phyloP scores from a whole-genome alignment of 257 asterid species.

The Lycium ferocissimum region DNA sequence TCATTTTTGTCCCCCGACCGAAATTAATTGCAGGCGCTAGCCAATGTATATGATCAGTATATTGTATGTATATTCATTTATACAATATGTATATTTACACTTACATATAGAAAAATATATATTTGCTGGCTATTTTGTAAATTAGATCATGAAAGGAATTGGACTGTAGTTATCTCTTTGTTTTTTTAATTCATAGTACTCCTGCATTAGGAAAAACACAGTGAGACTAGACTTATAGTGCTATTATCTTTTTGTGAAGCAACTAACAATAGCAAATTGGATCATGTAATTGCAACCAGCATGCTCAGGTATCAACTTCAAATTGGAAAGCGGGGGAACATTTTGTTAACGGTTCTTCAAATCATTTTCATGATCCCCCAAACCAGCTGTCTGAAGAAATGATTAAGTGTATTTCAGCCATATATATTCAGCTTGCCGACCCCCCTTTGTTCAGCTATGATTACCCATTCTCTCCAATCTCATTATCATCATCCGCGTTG shows the following conservation, averaged over 20 bases:
- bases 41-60: too few species aligned
- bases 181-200: too few species aligned
- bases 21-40: too few species aligned
- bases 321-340: constrained; percentile 43
- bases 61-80: too few species aligned
- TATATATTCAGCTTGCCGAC: constrained; percentile 70
- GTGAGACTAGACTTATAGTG: neutral
- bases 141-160: too few species aligned
- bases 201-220: neutral
- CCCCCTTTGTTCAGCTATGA: constrained; percentile 54
- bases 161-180: neutral
- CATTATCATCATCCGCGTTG: constrained; percentile 48
- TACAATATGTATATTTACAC: too few species aligned
- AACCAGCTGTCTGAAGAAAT: constrained; percentile 86
- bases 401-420: constrained; percentile 80
- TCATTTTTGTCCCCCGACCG: too few species aligned
- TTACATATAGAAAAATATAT: too few species aligned
- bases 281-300: constrained; percentile 46
- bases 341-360: constrained; percentile 40
- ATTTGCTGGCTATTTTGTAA: too few species aligned
- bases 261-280: neutral
- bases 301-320: constrained; percentile 47
- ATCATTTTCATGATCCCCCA: constrained; percentile 54
- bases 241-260: neutral
- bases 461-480: constrained; percentile 44